These are phyloP conservation scores for Phytopythium mirpurense DNA, from an alignment of 352 stramenopile species.

Conservation along the genomic window DNA sequence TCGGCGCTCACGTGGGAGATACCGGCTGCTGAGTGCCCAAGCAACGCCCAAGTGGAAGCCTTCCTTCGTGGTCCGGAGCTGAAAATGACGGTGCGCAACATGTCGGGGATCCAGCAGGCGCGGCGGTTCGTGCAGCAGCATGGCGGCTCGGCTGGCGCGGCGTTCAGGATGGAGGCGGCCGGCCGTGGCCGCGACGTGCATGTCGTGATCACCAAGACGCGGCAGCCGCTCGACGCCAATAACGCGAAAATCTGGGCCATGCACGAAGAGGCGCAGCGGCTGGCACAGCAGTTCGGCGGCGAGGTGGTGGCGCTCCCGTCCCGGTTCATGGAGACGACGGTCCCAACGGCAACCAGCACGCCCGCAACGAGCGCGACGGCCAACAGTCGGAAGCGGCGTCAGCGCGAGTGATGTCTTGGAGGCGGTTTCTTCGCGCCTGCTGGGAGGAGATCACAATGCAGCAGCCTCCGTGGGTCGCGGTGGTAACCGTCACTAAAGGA, in stretches of 20 bases:
- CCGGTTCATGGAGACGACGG: not conserved
- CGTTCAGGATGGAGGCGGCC: conserved; percentile 11
- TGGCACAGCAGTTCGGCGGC: not conserved
- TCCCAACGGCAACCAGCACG: too few relatives aligned
- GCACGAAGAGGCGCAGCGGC: conserved; percentile 6
- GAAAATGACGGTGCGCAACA: conserved; percentile 7
- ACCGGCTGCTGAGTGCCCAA: conserved; percentile 8
- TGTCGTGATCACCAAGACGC: conserved; percentile 17
- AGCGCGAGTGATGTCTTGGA: not conserved
- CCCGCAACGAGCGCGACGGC: not conserved
- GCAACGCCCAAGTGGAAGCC: conserved; percentile 8
- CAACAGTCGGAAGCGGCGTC: conserved; percentile 1
- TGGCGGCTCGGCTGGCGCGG: not conserved
- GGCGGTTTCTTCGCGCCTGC: not conserved
- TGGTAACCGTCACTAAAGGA: not conserved
- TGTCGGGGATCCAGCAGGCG: conserved; percentile 4
- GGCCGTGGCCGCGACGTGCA: conserved; percentile 10
- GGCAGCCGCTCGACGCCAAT: conserved; percentile 1
- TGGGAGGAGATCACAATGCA: not conserved
- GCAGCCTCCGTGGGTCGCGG: too few relatives aligned
- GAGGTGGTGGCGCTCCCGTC: not conserved
- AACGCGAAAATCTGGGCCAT: conserved; percentile 4
- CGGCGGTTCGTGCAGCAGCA: not conserved
- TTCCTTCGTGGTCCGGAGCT: conserved; percentile 13
- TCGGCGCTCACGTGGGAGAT: conserved; percentile 12